A percentile compares a stretch with the other conserved stretches of the same genome.
Conservation (phyloP, 2,329 filamentous ascomycete genomes). For the Rugonectria rugulosa region DNA sequence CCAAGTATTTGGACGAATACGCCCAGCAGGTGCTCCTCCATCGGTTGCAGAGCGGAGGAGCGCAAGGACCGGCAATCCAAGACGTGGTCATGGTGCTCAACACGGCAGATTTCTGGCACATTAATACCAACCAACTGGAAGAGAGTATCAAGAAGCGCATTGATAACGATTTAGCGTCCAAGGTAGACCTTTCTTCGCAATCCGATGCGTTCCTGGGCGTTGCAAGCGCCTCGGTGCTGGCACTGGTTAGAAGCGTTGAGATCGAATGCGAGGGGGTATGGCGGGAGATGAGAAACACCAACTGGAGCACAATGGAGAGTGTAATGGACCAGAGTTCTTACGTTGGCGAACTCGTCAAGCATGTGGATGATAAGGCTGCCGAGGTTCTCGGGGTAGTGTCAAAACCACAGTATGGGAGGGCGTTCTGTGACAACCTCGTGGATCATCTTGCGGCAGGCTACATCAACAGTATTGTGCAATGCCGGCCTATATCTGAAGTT, state of each 20-base stretch:
- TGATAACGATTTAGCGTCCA: slow-evolving; percentile 76
- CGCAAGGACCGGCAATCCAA: slow-evolving; percentile 65
- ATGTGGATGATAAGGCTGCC: slow-evolving; percentile 73
- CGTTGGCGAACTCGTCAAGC: slow-evolving; percentile 79
- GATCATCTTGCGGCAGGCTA: slow-evolving; percentile 84
- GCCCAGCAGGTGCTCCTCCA: slow-evolving; percentile 89
- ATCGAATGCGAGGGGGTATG: slow-evolving; percentile 83
- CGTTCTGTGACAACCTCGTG: slow-evolving; percentile 95
- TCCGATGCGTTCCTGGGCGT: slow-evolving; percentile 96
- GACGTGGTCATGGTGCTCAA: slow-evolving; percentile 89
- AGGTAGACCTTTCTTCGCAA: slow-evolving; percentile 89
- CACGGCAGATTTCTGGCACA: slow-evolving; percentile 97
- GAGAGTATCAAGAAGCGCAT: slow-evolving; percentile 93
- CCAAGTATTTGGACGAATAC: slow-evolving; percentile 94
- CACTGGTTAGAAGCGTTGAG: slow-evolving; percentile 85
- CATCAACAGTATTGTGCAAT: slow-evolving; percentile 84
- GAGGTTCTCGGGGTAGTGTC: slow-evolving; percentile 81
- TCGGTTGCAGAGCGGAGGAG: slow-evolving; percentile 67
- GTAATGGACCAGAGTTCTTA: slow-evolving; percentile 95
- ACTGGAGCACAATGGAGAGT: slow-evolving; percentile 92
- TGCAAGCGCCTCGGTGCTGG: slow-evolving; percentile 84
- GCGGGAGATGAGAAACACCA: slow-evolving; percentile 96
- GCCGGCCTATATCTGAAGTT: slow-evolving; percentile 89
- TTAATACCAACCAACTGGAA: slow-evolving; percentile 90
- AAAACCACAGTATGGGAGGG: slow-evolving; percentile 92